Base-by-base conservation (phyloP, 1,284 basidiomycete species). In the Leccinum griseonigrum region DNA sequence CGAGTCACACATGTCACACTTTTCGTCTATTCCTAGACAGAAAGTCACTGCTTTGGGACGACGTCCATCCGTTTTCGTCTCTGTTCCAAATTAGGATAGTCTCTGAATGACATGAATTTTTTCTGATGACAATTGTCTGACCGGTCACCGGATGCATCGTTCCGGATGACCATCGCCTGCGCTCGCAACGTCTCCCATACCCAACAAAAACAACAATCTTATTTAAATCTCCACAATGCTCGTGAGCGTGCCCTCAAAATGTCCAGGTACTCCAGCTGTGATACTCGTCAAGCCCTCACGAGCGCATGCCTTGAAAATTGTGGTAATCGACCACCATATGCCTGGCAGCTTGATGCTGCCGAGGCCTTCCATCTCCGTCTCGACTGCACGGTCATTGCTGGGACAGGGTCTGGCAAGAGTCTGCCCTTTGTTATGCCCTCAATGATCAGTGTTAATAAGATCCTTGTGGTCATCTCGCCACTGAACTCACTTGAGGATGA, bases 361-460 rank as follows among this genome's bases (percentile, higher is more conserved):
- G 56, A 65, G 54, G 61, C 64, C 9, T 65, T 63, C 14, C 26
- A 40, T n/a, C 59, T 65, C 38, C 40, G 64, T 1, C 62, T 63
- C 8, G 56, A 65, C 32, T 65, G 64, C 34, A 36, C 29, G 1
- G 31, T 65, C 0, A 29, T 63, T 14, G 54, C 64, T 7, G 59
- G 59, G 56, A 62, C 50, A 16, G 50, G 50, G 4, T 52, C 28
- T 9, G 51, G 51, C 5, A 52, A 52, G 18, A 62, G 61, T 29
- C 54, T 65, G 10, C 62, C 61, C n/a, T 65, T 63, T 34, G 32
- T 60, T 1, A 63, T 65, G 62, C 64, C 64, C 6, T 36, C 34
- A 3, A 58, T 65, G 55, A 28, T 63, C 10, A 16, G 53, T 38
- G 16, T 3, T 1, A 16, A 60, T 2, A 63, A 63, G 46, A 40